phyloP scores from a whole-genome alignment of 1,139 yeast genomes.

The Geotrichum cucujoidarum region DNA sequence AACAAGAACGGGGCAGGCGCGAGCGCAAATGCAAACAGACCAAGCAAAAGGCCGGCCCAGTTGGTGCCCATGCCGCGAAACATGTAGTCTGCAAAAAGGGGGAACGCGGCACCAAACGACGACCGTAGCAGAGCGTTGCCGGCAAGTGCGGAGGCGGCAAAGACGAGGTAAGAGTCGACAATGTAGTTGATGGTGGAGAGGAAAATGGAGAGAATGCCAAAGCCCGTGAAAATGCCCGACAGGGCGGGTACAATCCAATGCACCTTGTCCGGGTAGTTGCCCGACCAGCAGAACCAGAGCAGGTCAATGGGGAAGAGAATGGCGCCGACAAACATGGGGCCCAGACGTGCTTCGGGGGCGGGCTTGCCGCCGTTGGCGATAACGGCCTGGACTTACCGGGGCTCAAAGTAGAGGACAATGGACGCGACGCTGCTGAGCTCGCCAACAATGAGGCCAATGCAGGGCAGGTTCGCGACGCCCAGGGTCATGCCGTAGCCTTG shows the following conservation, averaged over 20 bases:
- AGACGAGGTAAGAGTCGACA: conserved; percentile 69
- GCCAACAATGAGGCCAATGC: conserved; percentile 50
- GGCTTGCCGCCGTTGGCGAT: conserved; percentile 52
- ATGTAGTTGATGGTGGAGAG: conserved; percentile 73
- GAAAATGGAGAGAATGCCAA: conserved; percentile 70
- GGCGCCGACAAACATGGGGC: conserved; percentile 68
- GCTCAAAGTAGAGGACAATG: conserved; percentile 30
- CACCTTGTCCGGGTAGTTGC: conserved; percentile 58
- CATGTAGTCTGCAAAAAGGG: conserved; percentile 74
- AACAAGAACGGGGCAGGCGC: conserved; percentile 76
- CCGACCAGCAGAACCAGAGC: conserved; percentile 84
- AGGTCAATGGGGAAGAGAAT: conserved; percentile 69
- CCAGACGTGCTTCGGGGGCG: conserved; percentile 74
- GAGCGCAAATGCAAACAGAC: conserved; percentile 57
- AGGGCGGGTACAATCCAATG: conserved; percentile 86
- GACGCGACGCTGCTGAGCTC: conserved; percentile 26
- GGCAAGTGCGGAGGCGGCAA: conserved; percentile 89
- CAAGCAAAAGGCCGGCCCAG: conserved; percentile 80
- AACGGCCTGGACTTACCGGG: conserved; percentile 39
- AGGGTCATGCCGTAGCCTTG: conserved; percentile 52
- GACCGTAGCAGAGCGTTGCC: conserved; percentile 86
- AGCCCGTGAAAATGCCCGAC: conserved; percentile 67
- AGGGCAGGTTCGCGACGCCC: conserved; percentile 50
- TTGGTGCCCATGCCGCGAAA: conserved; percentile 66
- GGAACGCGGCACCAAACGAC: conserved; percentile 69